Base-by-base conservation (phyloP, 2,329 filamentous ascomycete genomes). In the Sporothrix euskadiensis region DNA sequence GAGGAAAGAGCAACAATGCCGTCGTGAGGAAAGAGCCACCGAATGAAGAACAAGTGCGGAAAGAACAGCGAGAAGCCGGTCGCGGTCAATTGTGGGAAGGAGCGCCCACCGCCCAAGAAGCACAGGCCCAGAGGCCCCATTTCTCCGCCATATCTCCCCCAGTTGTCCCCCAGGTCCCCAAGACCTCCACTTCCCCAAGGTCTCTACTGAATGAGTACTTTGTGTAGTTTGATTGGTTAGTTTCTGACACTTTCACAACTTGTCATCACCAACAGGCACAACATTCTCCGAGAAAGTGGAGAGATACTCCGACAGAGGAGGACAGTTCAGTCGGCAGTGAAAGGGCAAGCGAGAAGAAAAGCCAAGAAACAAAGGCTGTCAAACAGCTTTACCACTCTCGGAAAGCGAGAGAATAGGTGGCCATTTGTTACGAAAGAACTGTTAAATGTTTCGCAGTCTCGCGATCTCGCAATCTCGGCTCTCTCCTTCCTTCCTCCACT, bases 251-350 rank as follows among this genome's bases (percentile, higher is more conserved):
- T 35, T 35, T 19, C 26, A 7, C 12, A 16, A 56, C 6, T 14
- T 35, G 19, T 19, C 26, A 39, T 52, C 16, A n/a, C 26, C 26
- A 32, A 47, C 44, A 68, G 22, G 61, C 61, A 39, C 54, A 22
- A 26, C 30, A 54, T 54, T 69, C 66, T 70, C 52, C 68, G 52
- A 59, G n/a, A 69, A 69, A 26, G 32, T 69, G 47, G 47, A 56
- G 66, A 70, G 52, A 70, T 57, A 59, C 39, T 57, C 49, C 22
- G 52, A 59, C n/a, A 70, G 66, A 69, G 39, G 19, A 65, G 66
- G 26, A 26, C 26, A 26, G 26, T 26, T 26, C 26, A 26, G 26
- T 26, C 22, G 52, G 22, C 52, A 41, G 63, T n/a, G 41, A 69
- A 52, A 65, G 59, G 61, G 12, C n/a, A 65, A 44, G 61, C 44